Conservation (phyloP, 2,329 filamentous ascomycete species). For the Xylaria arbuscula region DNA sequence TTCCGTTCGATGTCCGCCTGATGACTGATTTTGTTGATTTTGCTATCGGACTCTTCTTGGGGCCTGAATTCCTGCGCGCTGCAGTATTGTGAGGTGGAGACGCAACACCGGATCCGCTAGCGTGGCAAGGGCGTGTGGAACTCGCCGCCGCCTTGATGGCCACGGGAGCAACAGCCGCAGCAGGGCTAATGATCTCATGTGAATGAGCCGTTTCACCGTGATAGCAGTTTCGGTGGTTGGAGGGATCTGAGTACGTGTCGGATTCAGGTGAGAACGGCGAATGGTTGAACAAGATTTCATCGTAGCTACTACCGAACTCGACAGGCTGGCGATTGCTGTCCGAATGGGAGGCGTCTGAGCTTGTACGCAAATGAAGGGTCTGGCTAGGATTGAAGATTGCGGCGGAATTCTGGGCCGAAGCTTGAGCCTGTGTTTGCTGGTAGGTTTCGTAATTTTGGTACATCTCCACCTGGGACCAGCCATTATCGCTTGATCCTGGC, state of each 20-base stretch:
- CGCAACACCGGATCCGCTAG: constrained; percentile 69
- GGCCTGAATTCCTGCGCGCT: constrained; percentile 74
- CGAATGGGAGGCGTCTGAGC: constrained; percentile 85
- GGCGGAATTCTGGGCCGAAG: constrained; percentile 63
- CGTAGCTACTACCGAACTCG: constrained; percentile 79
- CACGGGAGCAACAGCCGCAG: constrained; percentile 74
- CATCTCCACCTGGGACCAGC: constrained; percentile 85
- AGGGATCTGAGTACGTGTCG: constrained; percentile 75
- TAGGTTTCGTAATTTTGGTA: constrained; percentile 77
- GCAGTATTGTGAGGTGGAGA: constrained; percentile 70
- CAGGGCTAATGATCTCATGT: constrained; percentile 72
- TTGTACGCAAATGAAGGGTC: constrained; percentile 86
- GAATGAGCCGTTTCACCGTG: constrained; percentile 65
- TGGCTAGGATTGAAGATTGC: constrained; percentile 93
- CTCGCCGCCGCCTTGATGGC: constrained; percentile 73
- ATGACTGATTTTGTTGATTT: constrained; percentile 88
- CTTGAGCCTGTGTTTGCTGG: constrained; percentile 61
- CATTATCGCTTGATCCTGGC: constrained; percentile 84
- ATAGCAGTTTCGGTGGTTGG: constrained; percentile 70
- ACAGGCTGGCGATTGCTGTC: constrained; percentile 71
- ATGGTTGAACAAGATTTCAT: constrained; percentile 80
- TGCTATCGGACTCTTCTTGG: constrained; percentile 79
- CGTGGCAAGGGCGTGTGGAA: constrained; percentile 69
- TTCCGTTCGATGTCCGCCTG: constrained; percentile 79
- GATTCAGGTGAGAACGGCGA: constrained; percentile 87